Evolutionary conservation across 169 alveolate genomes (phyloP).

Genomic region (Eimeria maxima): DNA sequence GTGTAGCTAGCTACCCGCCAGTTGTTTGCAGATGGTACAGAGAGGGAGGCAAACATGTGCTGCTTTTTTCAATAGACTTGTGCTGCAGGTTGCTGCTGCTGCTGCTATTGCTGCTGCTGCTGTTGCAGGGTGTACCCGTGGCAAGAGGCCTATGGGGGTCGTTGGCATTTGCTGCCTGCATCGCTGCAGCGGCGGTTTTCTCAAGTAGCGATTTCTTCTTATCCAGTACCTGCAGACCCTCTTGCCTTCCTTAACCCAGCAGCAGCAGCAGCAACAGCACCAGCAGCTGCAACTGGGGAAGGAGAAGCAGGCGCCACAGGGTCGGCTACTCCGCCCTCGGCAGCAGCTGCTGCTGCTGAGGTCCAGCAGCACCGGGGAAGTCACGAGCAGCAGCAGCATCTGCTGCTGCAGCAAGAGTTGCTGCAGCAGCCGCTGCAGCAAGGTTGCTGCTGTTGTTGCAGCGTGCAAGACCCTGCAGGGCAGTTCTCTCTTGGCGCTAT

Average conservation of each 20-base stretch:
- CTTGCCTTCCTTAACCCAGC: not conserved
- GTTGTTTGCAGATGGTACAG: not conserved
- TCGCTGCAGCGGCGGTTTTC: conserved; percentile 36
- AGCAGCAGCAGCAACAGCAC: not conserved
- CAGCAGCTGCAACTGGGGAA: not conserved
- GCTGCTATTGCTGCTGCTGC: conserved; percentile 27
- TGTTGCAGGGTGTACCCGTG: conserved; percentile 20
- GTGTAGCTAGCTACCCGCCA: not conserved
- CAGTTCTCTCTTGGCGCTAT: conserved; percentile 8
- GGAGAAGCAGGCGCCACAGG: not conserved
- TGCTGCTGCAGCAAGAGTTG: not conserved
- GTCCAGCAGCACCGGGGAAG: not conserved
- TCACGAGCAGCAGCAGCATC: conserved; percentile 6
- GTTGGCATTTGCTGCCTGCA: conserved; percentile 35
- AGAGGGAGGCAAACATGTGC: no score
- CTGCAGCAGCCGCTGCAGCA: not conserved
- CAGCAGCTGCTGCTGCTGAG: not conserved
- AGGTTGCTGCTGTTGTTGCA: conserved; percentile 23
- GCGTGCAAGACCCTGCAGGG: conserved; percentile 39
- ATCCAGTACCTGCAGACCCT: not conserved
- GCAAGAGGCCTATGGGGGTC: conserved; percentile 45
- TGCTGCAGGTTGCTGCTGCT: not conserved
- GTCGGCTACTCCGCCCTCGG: not conserved
- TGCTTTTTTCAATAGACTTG: no score
- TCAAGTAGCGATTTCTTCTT: conserved; percentile 13